phyloP scores from a whole-genome alignment of 2,329 filamentous ascomycete genomes.

The Madurella mycetomatis region DNA sequence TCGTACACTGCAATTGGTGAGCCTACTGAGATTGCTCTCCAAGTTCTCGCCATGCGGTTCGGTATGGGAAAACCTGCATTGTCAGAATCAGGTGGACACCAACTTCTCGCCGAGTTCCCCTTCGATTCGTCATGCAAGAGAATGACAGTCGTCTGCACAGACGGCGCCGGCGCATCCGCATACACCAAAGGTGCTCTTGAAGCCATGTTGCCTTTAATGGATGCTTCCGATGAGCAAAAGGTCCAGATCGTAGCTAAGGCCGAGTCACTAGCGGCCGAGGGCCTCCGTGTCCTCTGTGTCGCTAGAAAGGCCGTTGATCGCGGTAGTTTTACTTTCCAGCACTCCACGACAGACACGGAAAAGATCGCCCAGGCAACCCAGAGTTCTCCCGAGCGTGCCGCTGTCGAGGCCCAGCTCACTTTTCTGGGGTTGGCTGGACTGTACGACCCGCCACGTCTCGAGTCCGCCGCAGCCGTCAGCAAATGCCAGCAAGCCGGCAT shows the following conservation, averaged over 20 bases:
- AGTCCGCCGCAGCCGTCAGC: constrained; percentile 58
- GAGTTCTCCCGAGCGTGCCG: constrained; percentile 44
- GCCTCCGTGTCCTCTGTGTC: constrained; percentile 65
- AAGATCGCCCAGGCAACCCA: constrained; percentile 24
- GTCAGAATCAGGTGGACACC: constrained; percentile 36
- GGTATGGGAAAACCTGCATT: constrained; percentile 44
- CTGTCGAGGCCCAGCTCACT: constrained; percentile 52
- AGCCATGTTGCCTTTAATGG: constrained; percentile 49
- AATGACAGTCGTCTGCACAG: constrained; percentile 65
- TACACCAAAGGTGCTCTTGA: constrained; percentile 58
- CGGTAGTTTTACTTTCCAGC: not conserved
- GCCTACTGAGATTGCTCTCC: constrained; percentile 69
- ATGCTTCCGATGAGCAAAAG: constrained; percentile 45
- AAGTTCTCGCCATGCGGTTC: constrained; percentile 69
- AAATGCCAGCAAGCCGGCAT: constrained; percentile 59
- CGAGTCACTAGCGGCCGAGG: constrained; percentile 56
- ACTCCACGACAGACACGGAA: not conserved
- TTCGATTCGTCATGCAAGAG: constrained; percentile 71
- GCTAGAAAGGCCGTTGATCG: constrained; percentile 45
- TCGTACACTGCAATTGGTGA: constrained; percentile 60
- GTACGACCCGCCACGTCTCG: constrained; percentile 66
- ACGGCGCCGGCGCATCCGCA: constrained; percentile 37
- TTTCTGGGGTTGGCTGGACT: constrained; percentile 69
- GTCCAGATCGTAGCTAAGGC: constrained; percentile 44
- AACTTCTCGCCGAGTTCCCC: constrained; percentile 60